phyloP scores from a whole-genome alignment of 345 rosid species.

The Populus davidiana region DNA sequence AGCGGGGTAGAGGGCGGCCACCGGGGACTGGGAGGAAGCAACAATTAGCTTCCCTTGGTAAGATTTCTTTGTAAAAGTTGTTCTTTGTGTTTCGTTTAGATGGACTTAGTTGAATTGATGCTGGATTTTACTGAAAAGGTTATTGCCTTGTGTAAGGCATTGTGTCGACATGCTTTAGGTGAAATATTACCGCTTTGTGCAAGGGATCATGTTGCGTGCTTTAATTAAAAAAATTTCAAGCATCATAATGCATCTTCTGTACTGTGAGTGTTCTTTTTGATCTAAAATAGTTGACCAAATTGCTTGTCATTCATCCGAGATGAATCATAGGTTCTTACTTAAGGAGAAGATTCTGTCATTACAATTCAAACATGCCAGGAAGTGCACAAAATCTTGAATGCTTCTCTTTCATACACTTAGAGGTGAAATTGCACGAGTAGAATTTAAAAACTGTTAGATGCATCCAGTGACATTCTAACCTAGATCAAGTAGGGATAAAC shows the following conservation, averaged over 20 bases:
- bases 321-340: too few relatives aligned
- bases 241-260: not conserved
- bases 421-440: not conserved
- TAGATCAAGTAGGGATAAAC: not conserved
- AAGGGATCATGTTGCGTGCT: not conserved
- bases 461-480: not conserved
- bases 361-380: not conserved
- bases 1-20: slow-evolving; percentile 92
- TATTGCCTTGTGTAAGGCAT: not conserved
- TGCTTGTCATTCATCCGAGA: not conserved
- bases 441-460: not conserved
- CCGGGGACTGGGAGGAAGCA: slow-evolving; percentile 85
- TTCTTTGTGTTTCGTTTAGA: slow-evolving; percentile 1
- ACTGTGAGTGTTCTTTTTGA: not conserved
- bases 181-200: not conserved
- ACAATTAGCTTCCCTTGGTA: slow-evolving; percentile 64
- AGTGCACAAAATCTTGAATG: not conserved
- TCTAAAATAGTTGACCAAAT: not conserved
- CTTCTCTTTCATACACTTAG: not conserved
- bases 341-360: not conserved
- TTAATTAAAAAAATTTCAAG: not conserved
- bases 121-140: not conserved
- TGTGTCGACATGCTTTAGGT: not conserved
- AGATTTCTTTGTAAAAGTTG: slow-evolving; percentile 9
- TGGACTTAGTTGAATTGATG: not conserved